Evolutionary conservation across 2,329 filamentous ascomycete species (phyloP).

Genomic region (Fusarium paranaense): DNA sequence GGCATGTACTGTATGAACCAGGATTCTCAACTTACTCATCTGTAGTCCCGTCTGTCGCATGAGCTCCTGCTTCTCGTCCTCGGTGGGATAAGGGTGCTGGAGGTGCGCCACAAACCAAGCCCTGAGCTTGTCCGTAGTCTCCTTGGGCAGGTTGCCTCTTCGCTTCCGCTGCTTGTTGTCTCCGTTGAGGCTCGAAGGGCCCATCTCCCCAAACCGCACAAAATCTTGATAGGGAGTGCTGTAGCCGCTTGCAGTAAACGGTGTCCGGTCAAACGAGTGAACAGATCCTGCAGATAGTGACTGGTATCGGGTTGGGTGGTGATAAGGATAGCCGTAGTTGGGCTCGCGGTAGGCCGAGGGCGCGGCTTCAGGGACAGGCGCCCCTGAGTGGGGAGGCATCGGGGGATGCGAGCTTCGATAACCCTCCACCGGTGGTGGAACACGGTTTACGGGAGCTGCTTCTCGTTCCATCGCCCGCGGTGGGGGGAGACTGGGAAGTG

Average conservation of each 20-base stretch:
- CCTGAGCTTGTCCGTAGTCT: slow-evolving; percentile 84
- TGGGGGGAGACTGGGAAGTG: slow-evolving; percentile 56
- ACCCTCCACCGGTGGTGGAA: slow-evolving; percentile 51
- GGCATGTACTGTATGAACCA: not conserved
- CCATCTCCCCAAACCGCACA: slow-evolving; percentile 56
- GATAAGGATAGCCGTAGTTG: slow-evolving; percentile 54
- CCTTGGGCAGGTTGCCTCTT: slow-evolving; percentile 89
- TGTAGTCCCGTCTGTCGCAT: slow-evolving; percentile 81
- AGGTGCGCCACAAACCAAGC: slow-evolving; percentile 84
- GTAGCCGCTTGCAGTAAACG: slow-evolving; percentile 57
- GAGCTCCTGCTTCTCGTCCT: slow-evolving; percentile 87
- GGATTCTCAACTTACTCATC: slow-evolving; percentile 71
- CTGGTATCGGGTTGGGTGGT: slow-evolving; percentile 58
- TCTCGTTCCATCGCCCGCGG: slow-evolving; percentile 53
- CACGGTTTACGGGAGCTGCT: slow-evolving; percentile 45
- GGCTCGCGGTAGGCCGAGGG: slow-evolving; percentile 49
- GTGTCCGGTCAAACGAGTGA: slow-evolving; percentile 56
- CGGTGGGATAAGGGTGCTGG: slow-evolving; percentile 85
- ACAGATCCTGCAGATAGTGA: slow-evolving; percentile 59
- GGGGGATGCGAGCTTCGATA: slow-evolving; percentile 48
- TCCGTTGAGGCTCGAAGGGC: slow-evolving; percentile 51
- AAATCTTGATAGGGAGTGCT: slow-evolving; percentile 57
- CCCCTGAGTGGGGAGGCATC: slow-evolving; percentile 37
- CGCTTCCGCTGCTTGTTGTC: slow-evolving; percentile 70
- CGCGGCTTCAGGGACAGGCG: slow-evolving; percentile 48